phyloP scores from a whole-genome alignment of 768 basidiomycete genomes.

The Mycena filopes region DNA sequence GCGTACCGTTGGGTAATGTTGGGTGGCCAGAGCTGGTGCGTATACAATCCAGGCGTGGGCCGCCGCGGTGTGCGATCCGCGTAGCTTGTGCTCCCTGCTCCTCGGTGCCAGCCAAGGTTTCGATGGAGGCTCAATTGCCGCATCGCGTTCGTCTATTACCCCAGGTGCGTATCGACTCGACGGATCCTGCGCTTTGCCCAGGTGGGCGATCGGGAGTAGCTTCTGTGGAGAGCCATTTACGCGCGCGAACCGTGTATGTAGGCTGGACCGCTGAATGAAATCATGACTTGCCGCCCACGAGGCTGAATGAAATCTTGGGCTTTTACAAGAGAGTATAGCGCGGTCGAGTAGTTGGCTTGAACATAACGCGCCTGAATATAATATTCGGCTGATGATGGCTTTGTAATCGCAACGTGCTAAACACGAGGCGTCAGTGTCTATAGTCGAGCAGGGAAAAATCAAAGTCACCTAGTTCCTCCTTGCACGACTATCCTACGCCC shows the following conservation, averaged over 20 bases:
- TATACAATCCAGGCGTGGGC: no score
- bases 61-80: slow-evolving; percentile 1
- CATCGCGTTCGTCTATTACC: background rate
- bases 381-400: no score
- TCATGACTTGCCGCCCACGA: background rate
- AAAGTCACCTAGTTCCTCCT: no score
- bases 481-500: slow-evolving; percentile 19
- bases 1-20: background rate
- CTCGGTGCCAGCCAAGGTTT: slow-evolving; percentile 11
- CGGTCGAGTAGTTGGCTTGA: no score
- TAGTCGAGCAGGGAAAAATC: no score
- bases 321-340: no score
- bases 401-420: no score
- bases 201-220: background rate
- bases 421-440: no score
- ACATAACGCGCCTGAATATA: background rate
- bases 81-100: slow-evolving; percentile 10
- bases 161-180: background rate
- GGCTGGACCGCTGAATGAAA: background rate
- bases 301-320: background rate
- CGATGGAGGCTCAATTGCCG: background rate
- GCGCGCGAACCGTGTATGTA: background rate
- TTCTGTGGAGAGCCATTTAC: slow-evolving; percentile 11
- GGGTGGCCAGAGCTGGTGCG: background rate
- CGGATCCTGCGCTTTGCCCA: slow-evolving; percentile 6